These are phyloP conservation scores for Wickerhamomyces strasburgensis DNA, from an alignment of 805 yeast genomes.

Conservation along the genomic window DNA sequence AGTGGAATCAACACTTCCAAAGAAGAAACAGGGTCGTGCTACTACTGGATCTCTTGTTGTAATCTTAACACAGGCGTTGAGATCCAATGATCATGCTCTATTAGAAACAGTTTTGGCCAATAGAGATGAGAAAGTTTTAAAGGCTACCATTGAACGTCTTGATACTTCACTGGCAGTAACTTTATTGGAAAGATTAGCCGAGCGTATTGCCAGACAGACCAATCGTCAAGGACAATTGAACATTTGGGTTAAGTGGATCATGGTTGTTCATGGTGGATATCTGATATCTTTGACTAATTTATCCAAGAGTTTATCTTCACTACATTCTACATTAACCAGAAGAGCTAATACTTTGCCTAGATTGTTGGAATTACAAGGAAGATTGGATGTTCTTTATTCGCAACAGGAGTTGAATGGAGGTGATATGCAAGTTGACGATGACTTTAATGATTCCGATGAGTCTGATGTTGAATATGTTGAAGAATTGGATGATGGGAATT, in stretches of 20 bases:
- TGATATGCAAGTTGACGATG: constrained; percentile 30
- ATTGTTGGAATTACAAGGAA: constrained; percentile 70
- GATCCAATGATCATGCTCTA: constrained; percentile 78
- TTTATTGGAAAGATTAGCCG: constrained; percentile 57
- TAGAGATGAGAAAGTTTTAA: constrained; percentile 46
- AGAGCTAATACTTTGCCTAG: constrained; percentile 68
- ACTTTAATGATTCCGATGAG: constrained; percentile 29
- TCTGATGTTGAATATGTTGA: constrained; percentile 61
- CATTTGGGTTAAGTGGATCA: constrained; percentile 83
- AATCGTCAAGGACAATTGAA: constrained; percentile 47
- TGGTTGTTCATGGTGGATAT: constrained; percentile 78
- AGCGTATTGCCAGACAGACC: constrained; percentile 53
- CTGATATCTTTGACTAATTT: constrained; percentile 41
- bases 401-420: constrained; percentile 56
- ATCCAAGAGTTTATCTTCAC: constrained; percentile 50
- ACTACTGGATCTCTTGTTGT: constrained; percentile 76
- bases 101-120: constrained; percentile 73
- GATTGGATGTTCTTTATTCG: constrained; percentile 62
- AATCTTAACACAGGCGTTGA: constrained; percentile 83
- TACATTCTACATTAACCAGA: constrained; percentile 60
- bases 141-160: constrained; percentile 50
- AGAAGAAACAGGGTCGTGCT: constrained; percentile 41
- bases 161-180: constrained; percentile 49
- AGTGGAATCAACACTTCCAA: constrained; percentile 22
- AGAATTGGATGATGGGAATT: constrained; percentile 48